Percentiles rank a stretch among this genome's conserved stretches.
Conservation (phyloP, 192 early-diverging fungal genomes). For the Coemansia umbellata region DNA sequence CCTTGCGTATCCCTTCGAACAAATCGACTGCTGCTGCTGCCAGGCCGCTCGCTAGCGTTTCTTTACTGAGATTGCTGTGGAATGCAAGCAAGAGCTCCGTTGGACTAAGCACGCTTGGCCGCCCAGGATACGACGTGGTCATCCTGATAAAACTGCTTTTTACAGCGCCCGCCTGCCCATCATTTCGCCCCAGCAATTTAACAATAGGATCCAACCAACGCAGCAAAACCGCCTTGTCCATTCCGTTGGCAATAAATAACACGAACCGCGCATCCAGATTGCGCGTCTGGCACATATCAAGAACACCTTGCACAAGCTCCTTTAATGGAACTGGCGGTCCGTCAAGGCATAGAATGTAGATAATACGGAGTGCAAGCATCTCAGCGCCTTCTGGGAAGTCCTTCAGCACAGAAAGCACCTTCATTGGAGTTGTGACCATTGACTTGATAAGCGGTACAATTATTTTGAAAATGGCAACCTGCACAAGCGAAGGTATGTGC, state of each 20-base stretch:
- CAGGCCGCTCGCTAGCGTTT: background rate
- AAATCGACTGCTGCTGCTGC: constrained; percentile 16
- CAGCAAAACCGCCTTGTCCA: constrained; percentile 16
- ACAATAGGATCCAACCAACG: constrained; percentile 13
- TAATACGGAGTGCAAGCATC: constrained; percentile 21
- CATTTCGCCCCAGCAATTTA: constrained; percentile 7
- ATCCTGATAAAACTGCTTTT: constrained; percentile 23
- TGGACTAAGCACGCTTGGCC: constrained; percentile 43
- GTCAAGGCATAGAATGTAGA: constrained; percentile 20
- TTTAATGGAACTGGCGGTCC: constrained; percentile 14
- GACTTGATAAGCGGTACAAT: constrained; percentile 42
- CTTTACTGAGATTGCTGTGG: constrained; percentile 15
- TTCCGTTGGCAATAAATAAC: constrained; percentile 20
- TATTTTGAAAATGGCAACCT: constrained; percentile 15
- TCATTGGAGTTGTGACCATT: constrained; percentile 9
- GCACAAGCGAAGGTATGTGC: constrained; percentile 4
- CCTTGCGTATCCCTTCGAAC: constrained; percentile 14
- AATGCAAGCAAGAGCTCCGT: constrained; percentile 39
- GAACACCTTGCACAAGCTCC: constrained; percentile 32
- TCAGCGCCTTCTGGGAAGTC: constrained; percentile 36
- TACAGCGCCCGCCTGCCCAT: constrained; percentile 12
- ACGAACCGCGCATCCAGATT: constrained; percentile 26
- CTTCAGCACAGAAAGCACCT: constrained; percentile 22
- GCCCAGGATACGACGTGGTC: constrained; percentile 24
- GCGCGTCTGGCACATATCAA: constrained; percentile 29